These are phyloP conservation scores for Colletotrichum sp. DNA, from an alignment of 2,329 filamentous ascomycete genomes.

Conservation along the genomic window DNA sequence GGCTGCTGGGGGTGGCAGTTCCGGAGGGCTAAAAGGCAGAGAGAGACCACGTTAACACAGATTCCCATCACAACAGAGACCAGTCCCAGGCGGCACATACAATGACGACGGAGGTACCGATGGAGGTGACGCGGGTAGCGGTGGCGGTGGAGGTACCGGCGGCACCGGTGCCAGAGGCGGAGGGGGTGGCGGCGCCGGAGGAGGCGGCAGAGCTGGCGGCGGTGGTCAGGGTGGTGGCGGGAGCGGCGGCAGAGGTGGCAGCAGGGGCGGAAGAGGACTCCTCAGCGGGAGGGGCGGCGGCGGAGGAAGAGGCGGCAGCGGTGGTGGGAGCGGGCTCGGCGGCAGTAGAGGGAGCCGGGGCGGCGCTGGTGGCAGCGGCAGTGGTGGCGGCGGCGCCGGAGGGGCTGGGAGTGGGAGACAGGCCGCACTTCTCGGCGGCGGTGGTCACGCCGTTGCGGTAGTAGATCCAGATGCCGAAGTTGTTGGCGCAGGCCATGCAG, in stretches of 20 bases:
- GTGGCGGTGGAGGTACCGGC: not conserved
- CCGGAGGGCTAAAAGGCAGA: slow-evolving; percentile 3
- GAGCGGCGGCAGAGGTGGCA: not conserved
- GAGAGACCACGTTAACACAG: not conserved
- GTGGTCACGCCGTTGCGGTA: slow-evolving; percentile 40
- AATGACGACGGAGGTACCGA: slow-evolving; percentile 11
- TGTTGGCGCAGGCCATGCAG: slow-evolving; percentile 49
- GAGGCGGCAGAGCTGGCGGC: not conserved
- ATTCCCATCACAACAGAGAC: not conserved
- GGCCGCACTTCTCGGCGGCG: slow-evolving; percentile 29
- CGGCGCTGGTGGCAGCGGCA: not conserved
- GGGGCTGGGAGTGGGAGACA: slow-evolving; percentile 4
- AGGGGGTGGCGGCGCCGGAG: not conserved
- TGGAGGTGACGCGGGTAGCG: slow-evolving; percentile 4
- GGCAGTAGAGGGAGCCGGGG: not conserved
- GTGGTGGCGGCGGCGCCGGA: slow-evolving; percentile 4
- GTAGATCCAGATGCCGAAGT: slow-evolving; percentile 48
- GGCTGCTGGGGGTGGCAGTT: not conserved
- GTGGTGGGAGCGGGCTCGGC: not conserved
- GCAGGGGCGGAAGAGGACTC: not conserved
- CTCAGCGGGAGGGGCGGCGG: not conserved
- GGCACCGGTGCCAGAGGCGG: not conserved
- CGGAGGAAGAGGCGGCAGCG: not conserved
- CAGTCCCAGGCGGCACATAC: slow-evolving; percentile 13
- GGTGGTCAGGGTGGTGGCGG: not conserved